Percentiles rank a stretch among this genome's conserved stretches.
These are phyloP conservation scores for Penicillium antarcticum DNA, from an alignment of 495 filamentous ascomycete genomes.

Conservation along the genomic window DNA sequence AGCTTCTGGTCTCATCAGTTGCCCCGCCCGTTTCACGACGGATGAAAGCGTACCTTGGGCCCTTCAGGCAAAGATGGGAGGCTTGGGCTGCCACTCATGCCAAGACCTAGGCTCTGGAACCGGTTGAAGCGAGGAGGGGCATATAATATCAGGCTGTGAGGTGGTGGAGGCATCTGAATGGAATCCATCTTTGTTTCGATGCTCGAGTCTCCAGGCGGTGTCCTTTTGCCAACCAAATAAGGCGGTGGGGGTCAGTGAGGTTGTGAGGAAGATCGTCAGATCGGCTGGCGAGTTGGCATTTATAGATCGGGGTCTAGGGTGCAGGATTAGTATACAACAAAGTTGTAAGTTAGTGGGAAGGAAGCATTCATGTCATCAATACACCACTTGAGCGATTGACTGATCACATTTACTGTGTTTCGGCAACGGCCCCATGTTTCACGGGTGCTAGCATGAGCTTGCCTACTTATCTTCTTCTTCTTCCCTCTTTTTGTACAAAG, in stretches of 20 bases:
- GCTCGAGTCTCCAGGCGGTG: constrained; percentile 20
- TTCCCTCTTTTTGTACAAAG: constrained; percentile 8
- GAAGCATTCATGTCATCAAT: too few species aligned
- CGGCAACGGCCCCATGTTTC: not conserved
- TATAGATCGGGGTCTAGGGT: too few species aligned
- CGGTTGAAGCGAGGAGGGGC: not conserved
- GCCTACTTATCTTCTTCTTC: not conserved
- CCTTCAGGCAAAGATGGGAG: constrained; percentile 39
- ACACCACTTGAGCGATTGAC: too few species aligned
- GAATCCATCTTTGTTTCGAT: constrained; percentile 8
- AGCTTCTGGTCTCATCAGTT: constrained; percentile 8
- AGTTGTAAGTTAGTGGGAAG: too few species aligned
- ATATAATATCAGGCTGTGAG: not conserved
- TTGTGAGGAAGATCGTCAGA: not conserved
- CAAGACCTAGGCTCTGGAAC: not conserved
- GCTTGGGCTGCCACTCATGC: constrained; percentile 38
- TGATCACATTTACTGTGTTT: too few species aligned
- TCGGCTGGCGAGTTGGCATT: too few species aligned
- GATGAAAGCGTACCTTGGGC: constrained; percentile 34
- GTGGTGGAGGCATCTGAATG: not conserved
- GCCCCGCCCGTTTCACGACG: constrained; percentile 21
- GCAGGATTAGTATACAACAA: too few species aligned
- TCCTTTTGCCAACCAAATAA: not conserved
- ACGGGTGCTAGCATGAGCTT: not conserved
- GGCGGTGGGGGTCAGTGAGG: constrained; percentile 8